Base-by-base conservation (phyloP, 208 protist species). In the Leishmania aethiopica region DNA sequence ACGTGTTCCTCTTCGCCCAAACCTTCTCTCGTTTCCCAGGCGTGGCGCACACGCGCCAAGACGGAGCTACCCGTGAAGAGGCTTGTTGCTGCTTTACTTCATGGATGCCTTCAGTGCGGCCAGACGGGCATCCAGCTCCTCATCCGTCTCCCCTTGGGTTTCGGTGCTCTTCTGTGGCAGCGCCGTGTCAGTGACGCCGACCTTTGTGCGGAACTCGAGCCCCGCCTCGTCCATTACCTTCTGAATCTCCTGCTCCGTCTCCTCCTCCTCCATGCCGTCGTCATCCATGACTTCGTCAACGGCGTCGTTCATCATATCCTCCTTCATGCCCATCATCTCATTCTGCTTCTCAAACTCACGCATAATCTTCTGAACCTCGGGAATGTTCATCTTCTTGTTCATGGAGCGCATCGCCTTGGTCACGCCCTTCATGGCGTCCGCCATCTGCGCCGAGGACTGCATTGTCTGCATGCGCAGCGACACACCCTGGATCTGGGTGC, bases 281-380 rank as follows among this genome's bases (percentile, higher is more conserved):
- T 97, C 94, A 74, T 98, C 94, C 90, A 98, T 95, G 57, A 92
- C 94, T 73, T 97, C 93, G 81, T 98, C 97, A 62, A 99, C 92
- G 51, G 92, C 92, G 84, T 99, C 98, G 78, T 92, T 93, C 97
- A 99, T 99, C 98, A 99, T 99, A 74, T 99, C 99, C 81, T 99
- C 96, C 93, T 99, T 99, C 98, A 99, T 99, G 53, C 98, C 97
- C 97, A 99, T 99, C 87, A 98, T 95, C 76, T 99, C 97, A 86
- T 97, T 98, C 86, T 99, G 93, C 91, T 98, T 97, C 89, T 99
- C 98, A 89, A 99, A 99, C 86, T 99, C 99, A 77, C 94, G 94
- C 97, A 99, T 99, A 82, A 99, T 99, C 81, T 97, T 93, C 91
- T 99, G 97, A 91, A 99, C 98, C 77, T 95, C 90, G 0, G 98